Base-by-base conservation (phyloP, 768 basidiomycete genomes). In the Favolaschia claudopus region DNA sequence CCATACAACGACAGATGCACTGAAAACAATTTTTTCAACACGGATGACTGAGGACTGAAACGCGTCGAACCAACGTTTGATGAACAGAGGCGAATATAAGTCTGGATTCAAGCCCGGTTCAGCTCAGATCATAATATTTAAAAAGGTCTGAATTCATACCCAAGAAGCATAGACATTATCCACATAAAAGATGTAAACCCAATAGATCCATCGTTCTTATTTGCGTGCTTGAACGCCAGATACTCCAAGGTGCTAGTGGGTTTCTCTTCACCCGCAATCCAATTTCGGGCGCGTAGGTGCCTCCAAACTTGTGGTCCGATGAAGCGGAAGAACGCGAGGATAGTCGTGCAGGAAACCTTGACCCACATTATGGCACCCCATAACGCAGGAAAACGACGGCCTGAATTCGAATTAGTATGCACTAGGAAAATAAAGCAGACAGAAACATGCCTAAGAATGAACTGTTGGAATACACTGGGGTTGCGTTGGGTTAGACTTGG, bases 21-120 rank as follows among this genome's bases (percentile, higher is more conserved):
- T 75, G 59, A 7, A 43, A 10, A 19, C 25, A 34, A 40, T 14
- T 14, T 34, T 3, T 28, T 14, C 22, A 24, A 9, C 32, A 24
- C 1, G 9, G 7, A 37, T 25, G 15, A 20, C 10, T 1, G 28
- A 19, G 32, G 3, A 32, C n/a, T 14, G 50, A 22, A n/a, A 48
- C 24, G 31, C n/a, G n/a, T n/a, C n/a, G 32, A 38, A 68, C 70
- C 29, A 37, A 74, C 70, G 75, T 75, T 48, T 74, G 73, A 49
- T 76, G 75, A 5, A 76, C 73, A 5, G 75, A 72, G 5, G 74
- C 75, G 55, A 76, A 75, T 36, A 76, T 73, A 19, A 76, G 50
- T 24, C 73, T 76, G 40, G 17, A 4, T 17, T 17, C 29, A 42
- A n/a, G 22, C 7, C 14, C 7, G 19, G 45, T 31, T 36, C 36